A percentile compares a stretch with the other conserved stretches of the same genome.
Conservation (phyloP, 2,329 filamentous ascomycete genomes). For the Claviceps spartinae region DNA sequence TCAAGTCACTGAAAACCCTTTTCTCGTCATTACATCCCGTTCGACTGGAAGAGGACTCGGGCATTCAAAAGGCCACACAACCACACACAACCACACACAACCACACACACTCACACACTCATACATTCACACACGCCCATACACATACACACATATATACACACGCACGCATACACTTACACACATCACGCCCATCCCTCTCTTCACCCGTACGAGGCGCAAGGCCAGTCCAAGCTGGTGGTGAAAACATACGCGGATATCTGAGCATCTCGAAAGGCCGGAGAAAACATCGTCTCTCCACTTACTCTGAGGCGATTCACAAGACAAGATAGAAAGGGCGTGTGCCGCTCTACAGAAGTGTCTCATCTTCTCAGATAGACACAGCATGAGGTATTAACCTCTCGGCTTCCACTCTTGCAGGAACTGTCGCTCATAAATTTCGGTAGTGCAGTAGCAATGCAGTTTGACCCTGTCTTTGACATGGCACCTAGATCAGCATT, state of each 20-base stretch:
- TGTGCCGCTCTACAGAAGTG: background rate
- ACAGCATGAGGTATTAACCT: conserved; percentile 23
- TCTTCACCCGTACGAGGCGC: background rate
- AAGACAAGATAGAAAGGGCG: background rate
- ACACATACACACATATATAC: background rate
- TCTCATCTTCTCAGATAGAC: background rate
- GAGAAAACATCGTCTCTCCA: background rate
- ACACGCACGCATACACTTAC: background rate
- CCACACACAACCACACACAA: background rate
- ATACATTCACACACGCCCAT: background rate
- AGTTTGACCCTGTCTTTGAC: conserved; percentile 36
- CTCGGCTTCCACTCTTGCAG: background rate
- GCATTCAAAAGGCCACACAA: background rate
- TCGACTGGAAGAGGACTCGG: background rate
- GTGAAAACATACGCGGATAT: background rate
- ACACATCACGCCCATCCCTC: background rate
- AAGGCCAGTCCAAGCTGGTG: background rate
- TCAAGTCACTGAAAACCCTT: background rate
- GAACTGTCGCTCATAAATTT: background rate
- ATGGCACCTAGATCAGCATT: conserved; percentile 38
- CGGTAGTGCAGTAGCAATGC: conserved; percentile 33
- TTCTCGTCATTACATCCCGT: background rate
- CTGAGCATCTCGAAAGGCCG: background rate
- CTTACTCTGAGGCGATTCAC: background rate
- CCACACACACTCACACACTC: background rate